A percentile compares a stretch with the other conserved stretches of the same genome.
phyloP scores from a whole-genome alignment of 2,329 filamentous ascomycete genomes.

The Scortechinia acanthostroma region DNA sequence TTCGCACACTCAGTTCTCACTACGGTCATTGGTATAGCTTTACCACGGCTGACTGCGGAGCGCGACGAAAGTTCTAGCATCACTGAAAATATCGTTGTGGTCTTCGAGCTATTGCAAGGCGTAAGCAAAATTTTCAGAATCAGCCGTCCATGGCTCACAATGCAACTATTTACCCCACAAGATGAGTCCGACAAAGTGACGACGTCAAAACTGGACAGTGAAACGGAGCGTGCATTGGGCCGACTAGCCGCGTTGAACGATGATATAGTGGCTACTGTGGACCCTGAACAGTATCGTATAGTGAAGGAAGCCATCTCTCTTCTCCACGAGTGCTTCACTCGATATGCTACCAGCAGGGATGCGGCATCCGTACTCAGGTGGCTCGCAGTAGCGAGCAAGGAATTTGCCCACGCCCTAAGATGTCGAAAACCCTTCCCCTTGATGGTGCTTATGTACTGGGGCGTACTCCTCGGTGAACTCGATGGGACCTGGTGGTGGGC shows the following conservation, averaged over 20 bases:
- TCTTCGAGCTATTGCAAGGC: conserved; percentile 14
- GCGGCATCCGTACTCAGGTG: conserved; percentile 18
- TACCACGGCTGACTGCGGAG: conserved; percentile 12
- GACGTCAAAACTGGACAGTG: background rate
- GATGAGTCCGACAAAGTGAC: background rate
- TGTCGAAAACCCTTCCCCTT: conserved; percentile 19
- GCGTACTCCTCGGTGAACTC: conserved; percentile 17
- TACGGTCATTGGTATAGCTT: conserved; percentile 15
- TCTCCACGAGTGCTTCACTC: conserved; percentile 21
- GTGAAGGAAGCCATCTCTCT: conserved; percentile 12
- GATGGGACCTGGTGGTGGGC: conserved; percentile 15
- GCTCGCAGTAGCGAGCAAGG: conserved; percentile 16
- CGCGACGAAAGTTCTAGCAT: conserved; percentile 8
- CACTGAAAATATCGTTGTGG: conserved; percentile 10
- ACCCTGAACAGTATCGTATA: conserved; percentile 4
- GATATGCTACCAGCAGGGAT: conserved; percentile 16
- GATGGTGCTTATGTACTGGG: conserved; percentile 26
- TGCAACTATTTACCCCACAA: background rate
- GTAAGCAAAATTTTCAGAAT: background rate
- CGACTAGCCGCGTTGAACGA: conserved; percentile 6
- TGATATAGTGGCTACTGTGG: conserved; percentile 5
- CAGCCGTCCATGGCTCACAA: background rate
- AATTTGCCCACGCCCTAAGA: conserved; percentile 5
- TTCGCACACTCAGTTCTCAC: conserved; percentile 19
- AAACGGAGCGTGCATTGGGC: conserved; percentile 4